Percentiles rank a stretch among this genome's conserved stretches.
These are phyloP conservation scores for Microsporum ferrugineum DNA, from an alignment of 2,329 filamentous ascomycete genomes.

Conservation along the genomic window DNA sequence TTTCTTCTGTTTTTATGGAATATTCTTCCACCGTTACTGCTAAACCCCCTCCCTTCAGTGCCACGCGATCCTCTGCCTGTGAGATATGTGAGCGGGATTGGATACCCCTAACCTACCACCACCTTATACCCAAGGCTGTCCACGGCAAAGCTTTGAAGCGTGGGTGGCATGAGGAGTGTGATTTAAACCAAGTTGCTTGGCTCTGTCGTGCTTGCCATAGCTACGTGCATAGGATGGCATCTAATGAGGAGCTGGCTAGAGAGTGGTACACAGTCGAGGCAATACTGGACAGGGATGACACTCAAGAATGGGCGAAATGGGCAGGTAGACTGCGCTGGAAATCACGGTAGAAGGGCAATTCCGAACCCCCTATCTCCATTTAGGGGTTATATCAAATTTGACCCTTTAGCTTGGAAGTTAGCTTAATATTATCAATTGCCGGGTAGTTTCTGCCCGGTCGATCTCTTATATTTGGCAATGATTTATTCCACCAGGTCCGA, in stretches of 20 bases:
- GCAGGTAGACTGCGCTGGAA: constrained; percentile 66
- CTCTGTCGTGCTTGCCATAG: constrained; percentile 73
- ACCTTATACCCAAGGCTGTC: constrained; percentile 67
- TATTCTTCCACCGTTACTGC: constrained; percentile 51
- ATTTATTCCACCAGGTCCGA: neutral
- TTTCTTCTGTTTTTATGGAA: constrained; percentile 50
- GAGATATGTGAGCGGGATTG: constrained; percentile 67
- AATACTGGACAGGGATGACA: constrained; percentile 58
- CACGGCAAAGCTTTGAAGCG: constrained; percentile 66
- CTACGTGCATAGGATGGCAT: constrained; percentile 65
- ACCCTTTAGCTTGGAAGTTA: neutral
- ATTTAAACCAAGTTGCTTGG: constrained; percentile 73
- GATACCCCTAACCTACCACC: constrained; percentile 71
- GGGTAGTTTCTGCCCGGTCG: neutral
- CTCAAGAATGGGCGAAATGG: constrained; percentile 60
- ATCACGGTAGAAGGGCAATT: constrained; percentile 29
- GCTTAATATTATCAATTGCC: neutral
- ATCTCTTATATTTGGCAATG: neutral
- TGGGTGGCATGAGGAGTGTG: constrained; percentile 66
- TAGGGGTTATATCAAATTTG: neutral
- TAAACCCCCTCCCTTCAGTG: constrained; percentile 52
- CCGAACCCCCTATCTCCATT: neutral
- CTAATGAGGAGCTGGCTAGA: constrained; percentile 65
- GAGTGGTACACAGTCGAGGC: constrained; percentile 62
- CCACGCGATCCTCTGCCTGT: constrained; percentile 50